Evolutionary conservation across 169 alveolate species (phyloP).

Genomic region (Plasmodium coatneyi): DNA sequence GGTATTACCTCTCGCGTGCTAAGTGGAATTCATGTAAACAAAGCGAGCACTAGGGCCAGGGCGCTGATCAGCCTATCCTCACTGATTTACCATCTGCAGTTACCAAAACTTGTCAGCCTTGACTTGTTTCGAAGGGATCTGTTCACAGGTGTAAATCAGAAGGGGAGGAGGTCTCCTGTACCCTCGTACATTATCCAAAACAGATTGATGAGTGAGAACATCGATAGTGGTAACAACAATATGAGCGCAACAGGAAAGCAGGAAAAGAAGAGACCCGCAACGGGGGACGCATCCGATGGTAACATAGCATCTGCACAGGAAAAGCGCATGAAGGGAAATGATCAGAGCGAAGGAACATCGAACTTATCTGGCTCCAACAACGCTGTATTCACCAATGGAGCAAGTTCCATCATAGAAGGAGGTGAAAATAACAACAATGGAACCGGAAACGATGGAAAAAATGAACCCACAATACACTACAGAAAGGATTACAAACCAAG

Average conservation of each 20-base stretch:
- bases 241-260: not conserved
- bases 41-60: not conserved
- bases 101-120: conserved; percentile 13
- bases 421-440: not conserved
- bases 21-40: conserved; percentile 13
- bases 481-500: conserved; percentile 90
- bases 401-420: not conserved
- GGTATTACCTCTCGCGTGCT: conserved; percentile 45
- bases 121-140: conserved; percentile 31
- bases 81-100: not conserved
- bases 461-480: conserved; percentile 82
- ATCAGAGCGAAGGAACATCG: not conserved
- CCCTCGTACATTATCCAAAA: conserved; percentile 33
- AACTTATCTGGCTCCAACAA: not conserved
- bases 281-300: not conserved
- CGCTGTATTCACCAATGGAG: not conserved
- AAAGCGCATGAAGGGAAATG: not conserved
- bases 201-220: conserved; percentile 57
- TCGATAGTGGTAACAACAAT: not conserved
- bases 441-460: conserved; percentile 18
- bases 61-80: not conserved
- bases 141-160: not conserved
- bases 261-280: conserved; percentile 10
- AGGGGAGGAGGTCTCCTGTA: not conserved
- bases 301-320: not conserved